Base-by-base conservation (phyloP, 805 yeast species). In the Kregervanrija pseudodelftensis region DNA sequence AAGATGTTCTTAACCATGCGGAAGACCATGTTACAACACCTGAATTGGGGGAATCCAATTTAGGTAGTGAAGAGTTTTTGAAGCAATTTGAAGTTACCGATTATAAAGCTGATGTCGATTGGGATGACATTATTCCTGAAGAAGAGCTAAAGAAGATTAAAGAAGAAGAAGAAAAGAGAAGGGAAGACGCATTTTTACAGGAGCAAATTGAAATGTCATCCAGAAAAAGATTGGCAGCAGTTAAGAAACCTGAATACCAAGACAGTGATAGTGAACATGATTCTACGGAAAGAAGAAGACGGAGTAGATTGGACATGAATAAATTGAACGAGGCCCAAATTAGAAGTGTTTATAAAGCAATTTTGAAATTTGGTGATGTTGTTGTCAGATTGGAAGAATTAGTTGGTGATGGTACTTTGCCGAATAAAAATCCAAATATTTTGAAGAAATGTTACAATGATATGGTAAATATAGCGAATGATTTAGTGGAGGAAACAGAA, bases 51-150 rank as follows among this genome's bases (percentile, higher is more conserved):
- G 98, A 93, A 58, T 86, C 96, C n/a, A 95, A 93, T 57, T 72
- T 93, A 44, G 99, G 99, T 48, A 96, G 98, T 46, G 99, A 93
- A 64, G 99, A 93, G 67, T 93, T 93, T 60, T 74, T 93, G 67
- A 88, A 80, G 59, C 99, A 93, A 66, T 93, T 93, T 63, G 99
- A 93, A 66, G 99, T 93, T 43, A 93, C 99, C 0, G 99, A 93
- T 62, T 95, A 90, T 64, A 93, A 93, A 68, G 98, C 99, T 1
- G 96, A 91, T 63, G 89, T 91, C 49, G 95, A 89, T 51, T 93
- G 99, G 99, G 98, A 93, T 68, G 99, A 93, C 64, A 93, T 93
- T 55, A 93, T 93, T 57, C 99, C 99, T 0, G 90, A 87, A 52
- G 95, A 86, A 38, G 99, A 93, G 63, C 72, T 95, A 51, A 75